Percentiles rank a stretch among this genome's conserved stretches.
phyloP scores from a whole-genome alignment of 1,284 basidiomycete genomes.

The Pseudozyma tsukubaensis region DNA sequence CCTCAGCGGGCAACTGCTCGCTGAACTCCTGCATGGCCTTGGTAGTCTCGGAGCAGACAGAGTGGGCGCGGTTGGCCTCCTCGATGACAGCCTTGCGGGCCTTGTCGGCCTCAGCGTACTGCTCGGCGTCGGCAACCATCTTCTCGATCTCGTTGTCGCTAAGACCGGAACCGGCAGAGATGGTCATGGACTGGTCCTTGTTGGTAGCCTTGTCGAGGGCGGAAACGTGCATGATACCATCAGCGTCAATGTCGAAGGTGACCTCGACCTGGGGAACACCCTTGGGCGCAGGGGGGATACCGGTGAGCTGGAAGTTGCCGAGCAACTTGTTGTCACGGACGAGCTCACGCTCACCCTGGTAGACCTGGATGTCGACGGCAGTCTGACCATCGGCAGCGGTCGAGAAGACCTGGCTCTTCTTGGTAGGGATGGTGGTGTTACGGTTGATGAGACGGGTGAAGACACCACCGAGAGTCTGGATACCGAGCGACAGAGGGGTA shows the following conservation, averaged over 20 bases:
- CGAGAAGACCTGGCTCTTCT: conserved; percentile 98
- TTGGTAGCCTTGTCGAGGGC: conserved; percentile 96
- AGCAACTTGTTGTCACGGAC: conserved; percentile 98
- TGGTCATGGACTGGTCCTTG: conserved; percentile 97
- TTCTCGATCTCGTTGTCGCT: conserved; percentile 96
- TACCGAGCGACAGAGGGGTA: conserved; percentile 92
- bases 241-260: conserved; percentile 98
- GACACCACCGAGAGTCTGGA: conserved; percentile 97
- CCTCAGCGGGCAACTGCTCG: conserved; percentile 90
- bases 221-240: conserved; percentile 95
- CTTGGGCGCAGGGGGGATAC: conserved; percentile 96
- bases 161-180: conserved; percentile 95
- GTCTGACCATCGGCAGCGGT: conserved; percentile 84
- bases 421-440: conserved; percentile 99
- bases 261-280: conserved; percentile 99
- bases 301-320: conserved; percentile 98
- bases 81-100: conserved; percentile 88
- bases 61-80: conserved; percentile 96
- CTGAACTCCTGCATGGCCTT: conserved; percentile 98
- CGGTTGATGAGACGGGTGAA: conserved; percentile 85
- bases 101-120: conserved; percentile 81
- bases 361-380: conserved; percentile 88
- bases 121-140: conserved; percentile 94
- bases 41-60: conserved; percentile 92
- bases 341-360: conserved; percentile 97